Evolutionary conservation across 805 yeast genomes (phyloP).

Genomic region (Diddensiella transvaalensis): DNA sequence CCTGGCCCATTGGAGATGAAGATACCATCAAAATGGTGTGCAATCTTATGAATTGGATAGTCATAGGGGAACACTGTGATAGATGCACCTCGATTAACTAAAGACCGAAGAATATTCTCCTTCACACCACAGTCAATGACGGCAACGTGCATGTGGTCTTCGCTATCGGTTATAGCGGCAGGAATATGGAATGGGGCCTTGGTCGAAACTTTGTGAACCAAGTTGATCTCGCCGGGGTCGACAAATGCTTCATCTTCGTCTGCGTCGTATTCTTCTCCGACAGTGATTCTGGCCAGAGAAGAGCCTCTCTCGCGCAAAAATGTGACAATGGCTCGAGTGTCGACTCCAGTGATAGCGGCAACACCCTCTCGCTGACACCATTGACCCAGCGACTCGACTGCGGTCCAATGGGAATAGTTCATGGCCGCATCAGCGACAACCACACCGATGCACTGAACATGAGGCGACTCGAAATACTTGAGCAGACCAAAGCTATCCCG

Average conservation of each 20-base stretch:
- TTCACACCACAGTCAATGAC: constrained; percentile 98
- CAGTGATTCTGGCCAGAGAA: constrained; percentile 81
- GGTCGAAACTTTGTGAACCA: constrained; percentile 92
- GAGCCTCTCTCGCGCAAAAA: constrained; percentile 96
- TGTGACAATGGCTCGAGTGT: constrained; percentile 90
- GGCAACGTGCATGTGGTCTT: constrained; percentile 71
- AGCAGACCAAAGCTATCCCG: constrained; percentile 82
- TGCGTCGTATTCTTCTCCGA: constrained; percentile 89
- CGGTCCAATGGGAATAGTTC: constrained; percentile 99
- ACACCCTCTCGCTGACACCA: constrained; percentile 98
- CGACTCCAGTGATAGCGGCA: constrained; percentile 95
- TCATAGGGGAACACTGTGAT: constrained; percentile 96
- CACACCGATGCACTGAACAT: constrained; percentile 90
- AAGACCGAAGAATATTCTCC: constrained; percentile 91
- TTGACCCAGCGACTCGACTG: constrained; percentile 88
- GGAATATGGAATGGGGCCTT: constrained; percentile 90
- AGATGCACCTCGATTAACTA: constrained; percentile 92
- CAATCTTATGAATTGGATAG: constrained; percentile 87
- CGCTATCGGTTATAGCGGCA: constrained; percentile 45
- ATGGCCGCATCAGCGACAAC: constrained; percentile 95
- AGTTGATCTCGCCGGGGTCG: constrained; percentile 85
- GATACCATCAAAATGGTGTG: constrained; percentile 89
- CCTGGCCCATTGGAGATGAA: constrained; percentile 97
- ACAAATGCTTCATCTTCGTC: constrained; percentile 86
- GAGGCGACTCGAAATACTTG: constrained; percentile 88